These are phyloP conservation scores for Comarum palustre DNA, from an alignment of 306 rosid species.

Conservation along the genomic window DNA sequence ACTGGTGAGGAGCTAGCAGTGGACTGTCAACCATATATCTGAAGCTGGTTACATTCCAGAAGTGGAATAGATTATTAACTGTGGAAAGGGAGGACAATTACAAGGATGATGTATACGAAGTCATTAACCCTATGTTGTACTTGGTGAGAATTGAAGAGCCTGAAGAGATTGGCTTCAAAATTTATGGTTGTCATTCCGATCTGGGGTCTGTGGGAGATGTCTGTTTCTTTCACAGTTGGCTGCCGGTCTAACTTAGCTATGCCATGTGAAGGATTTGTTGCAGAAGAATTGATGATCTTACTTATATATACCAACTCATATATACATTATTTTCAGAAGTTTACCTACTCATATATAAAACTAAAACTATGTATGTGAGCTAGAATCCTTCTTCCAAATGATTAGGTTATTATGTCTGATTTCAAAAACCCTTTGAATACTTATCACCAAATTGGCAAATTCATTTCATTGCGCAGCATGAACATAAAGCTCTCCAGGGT, in stretches of 20 bases:
- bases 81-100: neutral
- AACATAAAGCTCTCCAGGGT: too few species aligned
- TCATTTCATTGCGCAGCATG: too few species aligned
- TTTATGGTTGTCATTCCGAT: neutral
- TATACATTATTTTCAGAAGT: neutral
- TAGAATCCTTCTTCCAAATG: neutral
- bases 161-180: conserved; percentile 29
- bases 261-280: conserved; percentile 2
- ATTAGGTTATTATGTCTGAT: too few species aligned
- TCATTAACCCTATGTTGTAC: neutral
- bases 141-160: conserved; percentile 24
- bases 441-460: too few species aligned
- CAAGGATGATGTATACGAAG: neutral
- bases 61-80: neutral
- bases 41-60: neutral
- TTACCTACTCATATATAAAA: neutral
- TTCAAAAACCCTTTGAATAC: too few species aligned
- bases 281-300: conserved; percentile 4
- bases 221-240: conserved; percentile 14
- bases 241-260: neutral
- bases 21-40: neutral
- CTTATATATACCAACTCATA: conserved; percentile 3
- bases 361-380: neutral
- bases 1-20: neutral
- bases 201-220: conserved; percentile 7